phyloP scores from a whole-genome alignment of 768 basidiomycete genomes.

The Psilocybe cubensis region DNA sequence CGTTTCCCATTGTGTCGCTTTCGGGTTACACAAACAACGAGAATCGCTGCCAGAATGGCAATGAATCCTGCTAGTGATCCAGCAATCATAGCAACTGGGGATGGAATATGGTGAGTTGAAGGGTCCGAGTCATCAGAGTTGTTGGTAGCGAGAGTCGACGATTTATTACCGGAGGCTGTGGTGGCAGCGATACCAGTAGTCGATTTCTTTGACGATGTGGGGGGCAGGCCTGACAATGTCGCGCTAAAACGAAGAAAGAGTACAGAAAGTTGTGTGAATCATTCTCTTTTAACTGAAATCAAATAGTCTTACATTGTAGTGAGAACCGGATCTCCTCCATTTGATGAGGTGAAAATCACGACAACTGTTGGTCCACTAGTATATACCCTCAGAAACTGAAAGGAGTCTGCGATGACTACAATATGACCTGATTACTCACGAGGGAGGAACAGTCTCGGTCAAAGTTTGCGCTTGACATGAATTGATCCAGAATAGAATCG shows the following conservation, averaged over 20 bases:
- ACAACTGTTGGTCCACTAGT: neutral
- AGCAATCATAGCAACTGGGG: conserved; percentile 16
- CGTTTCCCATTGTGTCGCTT: conserved; percentile 1
- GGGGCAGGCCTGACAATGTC: neutral
- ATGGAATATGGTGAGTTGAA: neutral
- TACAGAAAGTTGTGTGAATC: neutral
- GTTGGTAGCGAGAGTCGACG: neutral
- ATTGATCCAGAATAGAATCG: neutral
- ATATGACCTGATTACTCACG: neutral
- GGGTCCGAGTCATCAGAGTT: neutral
- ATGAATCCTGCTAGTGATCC: conserved; percentile 16
- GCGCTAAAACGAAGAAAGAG: neutral
- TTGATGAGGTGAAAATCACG: neutral
- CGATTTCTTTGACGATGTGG: no score
- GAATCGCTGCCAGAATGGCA: conserved; percentile 13
- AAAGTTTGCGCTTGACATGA: neutral
- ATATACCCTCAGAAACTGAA: no score
- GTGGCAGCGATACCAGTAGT: no score
- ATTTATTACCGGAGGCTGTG: no score
- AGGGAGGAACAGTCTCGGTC: neutral
- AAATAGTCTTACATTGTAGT: conserved; percentile 1
- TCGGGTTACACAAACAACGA: conserved; percentile 9
- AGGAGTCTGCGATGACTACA: no score
- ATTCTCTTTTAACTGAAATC: no score
- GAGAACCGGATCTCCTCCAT: neutral